Base-by-base conservation (phyloP, 345 rosid genomes). In the Erodium maritimum region DNA sequence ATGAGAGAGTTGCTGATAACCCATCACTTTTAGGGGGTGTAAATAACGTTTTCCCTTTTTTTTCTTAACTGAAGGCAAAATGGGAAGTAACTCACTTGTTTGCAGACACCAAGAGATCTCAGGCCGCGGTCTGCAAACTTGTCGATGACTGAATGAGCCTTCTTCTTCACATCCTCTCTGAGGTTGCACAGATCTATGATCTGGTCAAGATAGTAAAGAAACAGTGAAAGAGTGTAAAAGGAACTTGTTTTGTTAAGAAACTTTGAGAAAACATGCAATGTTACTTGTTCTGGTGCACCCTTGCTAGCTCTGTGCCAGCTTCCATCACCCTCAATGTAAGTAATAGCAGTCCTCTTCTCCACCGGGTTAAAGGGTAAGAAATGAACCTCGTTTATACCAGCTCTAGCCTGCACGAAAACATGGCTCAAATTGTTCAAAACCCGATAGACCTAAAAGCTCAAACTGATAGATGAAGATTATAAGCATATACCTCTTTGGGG, bases 281-380 rank as follows among this genome's bases (percentile, higher is more conserved):
- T 62, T 63, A 86, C 90, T 80, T 87, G 95, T 67, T 87, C 95
- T 19, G 95, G 91, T 3, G 91, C 87, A 17, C 95, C 95, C 75
- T 87, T 87, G 76, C 91, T 84, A 63, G 76, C 73, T 71, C 95
- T 69, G 65, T 87, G 87, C 95, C 95, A 87, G 37, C 58, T 72
- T 19, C 87, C 95, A 42, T 64, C 67, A 37, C 76, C 22, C 65
- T 87, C 91, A 11, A 79, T 72, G 65, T 80, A 87, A 58, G 95
- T 87, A 53, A 87, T 87, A 56, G 95, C 91, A 24, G 95, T 87
- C 19, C 95, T 88, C 76, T 87, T 87, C 5, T 82, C 95, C 56
- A 87, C 95, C 1, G 95, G 95, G 65, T 87, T 87, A 60, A 87
- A 87, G 23, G 95, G 95, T 58, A 87, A 73, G 77, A 87, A 87